These are phyloP conservation scores for Balamuthia mandrillaris DNA, from an alignment of 208 protist genomes.

Conservation along the genomic window DNA sequence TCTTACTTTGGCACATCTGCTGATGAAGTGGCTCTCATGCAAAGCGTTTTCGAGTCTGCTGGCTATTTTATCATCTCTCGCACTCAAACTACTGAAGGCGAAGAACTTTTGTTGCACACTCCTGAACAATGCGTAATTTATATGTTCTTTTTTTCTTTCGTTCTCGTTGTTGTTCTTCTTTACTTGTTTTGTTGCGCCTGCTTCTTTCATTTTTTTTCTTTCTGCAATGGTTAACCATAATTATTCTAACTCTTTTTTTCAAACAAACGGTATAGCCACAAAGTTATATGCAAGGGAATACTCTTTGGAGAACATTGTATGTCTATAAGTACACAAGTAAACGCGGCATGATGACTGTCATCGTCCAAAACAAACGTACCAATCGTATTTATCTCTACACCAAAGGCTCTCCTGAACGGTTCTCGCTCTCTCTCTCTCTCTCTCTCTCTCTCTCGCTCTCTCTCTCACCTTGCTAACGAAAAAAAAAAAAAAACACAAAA, in stretches of 20 bases:
- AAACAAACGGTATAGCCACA: no score
- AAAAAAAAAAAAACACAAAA: no score
- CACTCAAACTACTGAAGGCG: constrained; percentile 12
- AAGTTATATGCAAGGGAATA: neutral
- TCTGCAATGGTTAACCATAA: no score
- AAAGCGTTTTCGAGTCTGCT: neutral
- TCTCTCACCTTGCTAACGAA: no score
- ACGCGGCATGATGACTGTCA: constrained; percentile 42
- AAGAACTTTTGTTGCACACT: constrained; percentile 21
- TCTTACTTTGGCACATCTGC: constrained; percentile 38
- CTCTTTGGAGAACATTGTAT: constrained; percentile 15
- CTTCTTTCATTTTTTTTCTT: no score
- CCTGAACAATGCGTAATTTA: constrained; percentile 12
- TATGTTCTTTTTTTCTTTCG: no score
- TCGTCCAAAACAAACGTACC: constrained; percentile 28
- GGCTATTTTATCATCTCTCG: constrained; percentile 36
- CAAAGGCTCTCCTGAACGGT: constrained; percentile 39
- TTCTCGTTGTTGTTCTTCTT: no score
- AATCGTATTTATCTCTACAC: constrained; percentile 27
- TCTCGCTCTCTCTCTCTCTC: constrained; percentile 15
- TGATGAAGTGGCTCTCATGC: constrained; percentile 29
- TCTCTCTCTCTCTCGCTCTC: no score
- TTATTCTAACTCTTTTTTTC: no score
- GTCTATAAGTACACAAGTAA: constrained; percentile 40
- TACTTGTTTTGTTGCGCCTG: no score